phyloP scores from a whole-genome alignment of 2,329 filamentous ascomycete genomes.

The Metarhizium anisopliae region DNA sequence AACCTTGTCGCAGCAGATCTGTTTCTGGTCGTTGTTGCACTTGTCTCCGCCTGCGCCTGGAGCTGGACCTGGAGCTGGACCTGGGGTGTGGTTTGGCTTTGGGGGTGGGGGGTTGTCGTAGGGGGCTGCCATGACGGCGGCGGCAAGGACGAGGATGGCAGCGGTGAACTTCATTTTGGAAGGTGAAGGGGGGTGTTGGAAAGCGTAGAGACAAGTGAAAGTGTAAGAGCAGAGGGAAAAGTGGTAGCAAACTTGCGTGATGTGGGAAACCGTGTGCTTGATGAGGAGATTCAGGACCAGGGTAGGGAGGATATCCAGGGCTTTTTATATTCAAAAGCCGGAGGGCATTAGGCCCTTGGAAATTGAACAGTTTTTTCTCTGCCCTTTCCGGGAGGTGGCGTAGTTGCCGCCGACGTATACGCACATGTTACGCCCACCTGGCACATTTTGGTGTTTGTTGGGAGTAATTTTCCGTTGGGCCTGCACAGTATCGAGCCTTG shows the following conservation, averaged over 20 bases:
- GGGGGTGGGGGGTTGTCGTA: too few species aligned
- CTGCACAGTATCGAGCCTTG: too few species aligned
- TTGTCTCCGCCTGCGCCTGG: neutral
- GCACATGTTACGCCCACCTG: too few species aligned
- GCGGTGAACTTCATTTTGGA: slow-evolving; percentile 5
- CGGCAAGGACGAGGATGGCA: slow-evolving; percentile 4
- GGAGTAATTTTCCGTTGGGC: too few species aligned
- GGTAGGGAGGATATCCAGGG: neutral
- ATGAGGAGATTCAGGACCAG: neutral
- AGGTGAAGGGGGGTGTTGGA: neutral
- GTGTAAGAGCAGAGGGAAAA: too few species aligned
- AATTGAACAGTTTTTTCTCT: too few species aligned
- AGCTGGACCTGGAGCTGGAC: neutral
- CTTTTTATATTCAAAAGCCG: slow-evolving; percentile 2
- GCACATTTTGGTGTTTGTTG: too few species aligned
- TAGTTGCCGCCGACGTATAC: too few species aligned
- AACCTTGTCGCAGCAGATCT: slow-evolving; percentile 1
- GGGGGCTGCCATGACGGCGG: slow-evolving; percentile 2
- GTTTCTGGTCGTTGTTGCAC: slow-evolving; percentile 1
- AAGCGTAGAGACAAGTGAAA: too few species aligned
- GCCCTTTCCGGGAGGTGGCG: too few species aligned
- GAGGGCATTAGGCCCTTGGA: neutral
- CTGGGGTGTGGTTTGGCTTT: too few species aligned
- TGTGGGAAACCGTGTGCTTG: neutral
- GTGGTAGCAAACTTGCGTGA: too few species aligned